phyloP scores from a whole-genome alignment of 495 filamentous ascomycete genomes.

The Annulohypoxylon moriforme region DNA sequence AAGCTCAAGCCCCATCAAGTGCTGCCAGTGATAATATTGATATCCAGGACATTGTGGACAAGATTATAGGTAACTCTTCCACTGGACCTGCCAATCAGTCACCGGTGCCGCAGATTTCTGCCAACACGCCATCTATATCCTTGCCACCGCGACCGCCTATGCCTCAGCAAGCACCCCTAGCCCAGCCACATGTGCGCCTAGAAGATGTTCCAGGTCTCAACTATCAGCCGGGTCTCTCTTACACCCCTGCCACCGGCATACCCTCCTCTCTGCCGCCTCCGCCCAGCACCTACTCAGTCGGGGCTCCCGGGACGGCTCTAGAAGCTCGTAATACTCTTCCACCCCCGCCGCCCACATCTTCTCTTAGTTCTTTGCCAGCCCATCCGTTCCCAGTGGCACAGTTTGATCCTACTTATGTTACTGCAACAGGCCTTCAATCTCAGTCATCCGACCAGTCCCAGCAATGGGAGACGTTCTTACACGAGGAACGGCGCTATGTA shows the following conservation, averaged over 20 bases:
- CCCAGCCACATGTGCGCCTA: conserved; percentile 34
- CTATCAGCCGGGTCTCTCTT: conserved; percentile 43
- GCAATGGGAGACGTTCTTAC: conserved; percentile 84
- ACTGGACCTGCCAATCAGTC: conserved; percentile 36
- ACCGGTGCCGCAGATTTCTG: conserved; percentile 18
- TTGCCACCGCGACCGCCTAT: conserved; percentile 66
- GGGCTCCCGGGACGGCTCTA: conserved; percentile 65
- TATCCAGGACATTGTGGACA: conserved; percentile 63
- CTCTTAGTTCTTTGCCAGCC: conserved; percentile 53
- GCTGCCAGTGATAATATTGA: conserved; percentile 55
- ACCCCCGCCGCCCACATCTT: conserved; percentile 68
- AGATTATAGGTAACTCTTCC: conserved; percentile 59
- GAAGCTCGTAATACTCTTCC: conserved; percentile 66
- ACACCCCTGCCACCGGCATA: conserved; percentile 42
- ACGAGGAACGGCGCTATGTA: conserved; percentile 81
- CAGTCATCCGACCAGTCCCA: conserved; percentile 71
- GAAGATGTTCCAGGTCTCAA: conserved; percentile 33
- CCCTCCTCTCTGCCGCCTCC: conserved; percentile 58
- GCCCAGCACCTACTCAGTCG: conserved; percentile 60
- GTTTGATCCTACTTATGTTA: conserved; percentile 41
- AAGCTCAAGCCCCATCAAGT: conserved; percentile 40
- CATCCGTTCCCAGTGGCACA: conserved; percentile 34
- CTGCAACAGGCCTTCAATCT: conserved; percentile 15
- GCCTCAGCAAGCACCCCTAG: conserved; percentile 50
- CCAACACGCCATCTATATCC: conserved; percentile 57